Base-by-base conservation (phyloP, 345 rosid genomes). In the Citrus sp. region DNA sequence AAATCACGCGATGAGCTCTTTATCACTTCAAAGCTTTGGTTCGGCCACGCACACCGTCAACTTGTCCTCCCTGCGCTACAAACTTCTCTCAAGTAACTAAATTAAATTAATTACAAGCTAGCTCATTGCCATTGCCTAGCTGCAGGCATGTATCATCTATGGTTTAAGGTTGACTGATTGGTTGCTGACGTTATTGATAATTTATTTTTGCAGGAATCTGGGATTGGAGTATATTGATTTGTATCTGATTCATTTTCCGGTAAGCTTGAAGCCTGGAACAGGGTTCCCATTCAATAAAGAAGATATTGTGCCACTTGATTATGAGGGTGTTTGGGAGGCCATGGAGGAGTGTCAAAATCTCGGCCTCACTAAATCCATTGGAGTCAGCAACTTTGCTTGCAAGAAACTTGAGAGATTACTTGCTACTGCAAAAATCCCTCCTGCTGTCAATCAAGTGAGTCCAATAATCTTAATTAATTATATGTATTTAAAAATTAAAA, bases 331-430 rank as follows among this genome's bases (percentile, higher is more conserved):
- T 30, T 86, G 89, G 89, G 78, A 76, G 77, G 86, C 84, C 64
- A 87, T 85, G 87, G 89, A 89, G 51, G 87, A 85, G 64, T 82
- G 89, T 18, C 67, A 75, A 28, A 73, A 3, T 24, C 70, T 84
- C 14, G 88, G 87, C 18, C 77, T 85, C n/a, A 76, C 85, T 3
- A 81, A 84, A 74, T 79, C 74, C 22, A 80, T 83, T 19, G 90
- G 89, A 16, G 88, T 87, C 1, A 79, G 87, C 78, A 87, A 87
- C 70, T 89, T 84, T 25, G 67, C 84, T 0, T 27, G 79, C 67
- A 81, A 84, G 64, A 87, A 87, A 59, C 80, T 89, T n/a, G 74
- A 79, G 27, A 62, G 22, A 25, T 40, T 89, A 38, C 82, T 87
- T 12, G 49, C 77, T 34, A n/a, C 42, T 1, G 84, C 87, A 18